Evolutionary conservation across 257 asterid species (phyloP).

Genomic region (Leonotis leonurus): DNA sequence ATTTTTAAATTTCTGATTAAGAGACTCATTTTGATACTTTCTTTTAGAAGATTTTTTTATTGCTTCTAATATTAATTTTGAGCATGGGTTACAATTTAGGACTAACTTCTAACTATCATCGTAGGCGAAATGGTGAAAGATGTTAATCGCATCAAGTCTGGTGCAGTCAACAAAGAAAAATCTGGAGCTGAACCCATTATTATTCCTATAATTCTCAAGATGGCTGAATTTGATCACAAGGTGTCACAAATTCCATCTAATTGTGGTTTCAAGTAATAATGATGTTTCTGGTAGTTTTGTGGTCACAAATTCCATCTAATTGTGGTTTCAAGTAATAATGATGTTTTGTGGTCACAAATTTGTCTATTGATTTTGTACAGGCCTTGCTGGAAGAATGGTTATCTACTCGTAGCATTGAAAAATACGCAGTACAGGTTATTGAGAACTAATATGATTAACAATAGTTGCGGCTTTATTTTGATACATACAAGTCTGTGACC

Average conservation of each 20-base stretch:
- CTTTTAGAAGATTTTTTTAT: constrained; percentile 2
- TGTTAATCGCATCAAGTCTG: constrained; percentile 28
- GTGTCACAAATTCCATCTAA: constrained; percentile 31
- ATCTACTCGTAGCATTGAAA: constrained; percentile 60
- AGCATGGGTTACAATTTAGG: background rate
- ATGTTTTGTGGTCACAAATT: no score
- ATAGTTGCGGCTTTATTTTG: constrained; percentile 2
- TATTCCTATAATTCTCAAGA: constrained; percentile 77
- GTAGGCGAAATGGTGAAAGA: constrained; percentile 52
- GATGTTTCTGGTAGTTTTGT: no score
- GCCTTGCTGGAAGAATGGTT: constrained; percentile 98
- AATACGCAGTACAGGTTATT: constrained; percentile 70
- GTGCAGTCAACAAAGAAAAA: constrained; percentile 45
- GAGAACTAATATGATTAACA: constrained; percentile 7
- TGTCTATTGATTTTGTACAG: constrained; percentile 32
- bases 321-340: no score
- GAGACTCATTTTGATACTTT: background rate
- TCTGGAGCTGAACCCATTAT: constrained; percentile 85
- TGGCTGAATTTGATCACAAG: constrained; percentile 98
- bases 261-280: no score
- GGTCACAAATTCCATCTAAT: no score
- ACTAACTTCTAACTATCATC: constrained; percentile 15
- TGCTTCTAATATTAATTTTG: background rate
- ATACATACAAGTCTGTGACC: background rate
- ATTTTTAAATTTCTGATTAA: background rate